Percentiles rank a stretch among this genome's conserved stretches.
Evolutionary conservation across 2,329 filamentous ascomycete genomes (phyloP).

Genomic region (Eutypella sp.): DNA sequence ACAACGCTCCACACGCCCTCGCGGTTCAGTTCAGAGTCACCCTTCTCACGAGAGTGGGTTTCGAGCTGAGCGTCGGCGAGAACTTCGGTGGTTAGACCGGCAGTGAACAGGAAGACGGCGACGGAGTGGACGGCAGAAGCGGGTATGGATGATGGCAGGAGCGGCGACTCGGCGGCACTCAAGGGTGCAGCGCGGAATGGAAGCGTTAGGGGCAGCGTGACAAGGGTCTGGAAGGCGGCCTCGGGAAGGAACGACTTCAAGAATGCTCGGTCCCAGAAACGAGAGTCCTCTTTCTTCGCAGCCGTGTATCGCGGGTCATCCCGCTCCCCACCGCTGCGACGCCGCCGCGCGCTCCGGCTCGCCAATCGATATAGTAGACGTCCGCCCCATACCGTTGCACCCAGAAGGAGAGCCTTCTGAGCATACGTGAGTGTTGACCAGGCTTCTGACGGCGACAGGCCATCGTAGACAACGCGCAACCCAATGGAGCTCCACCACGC

Average conservation of each 20-base stretch:
- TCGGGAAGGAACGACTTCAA: constrained; percentile 53
- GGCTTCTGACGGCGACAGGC: constrained; percentile 40
- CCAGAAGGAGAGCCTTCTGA: constrained; percentile 50
- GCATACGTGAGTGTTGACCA: constrained; percentile 45
- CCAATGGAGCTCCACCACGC: constrained; percentile 58
- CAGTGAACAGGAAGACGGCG: constrained; percentile 50
- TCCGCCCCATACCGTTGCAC: constrained; percentile 53
- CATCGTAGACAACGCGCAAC: constrained; percentile 39
- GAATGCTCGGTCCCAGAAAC: constrained; percentile 53
- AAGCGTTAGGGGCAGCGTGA: constrained; percentile 51
- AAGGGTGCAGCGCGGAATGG: constrained; percentile 40
- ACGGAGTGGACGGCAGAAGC: constrained; percentile 30
- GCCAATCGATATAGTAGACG: constrained; percentile 52
- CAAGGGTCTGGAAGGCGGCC: constrained; percentile 50
- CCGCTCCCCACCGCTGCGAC: constrained; percentile 43
- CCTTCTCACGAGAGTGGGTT: constrained; percentile 39
- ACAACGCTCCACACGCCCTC: constrained; percentile 60
- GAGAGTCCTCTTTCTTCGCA: constrained; percentile 40
- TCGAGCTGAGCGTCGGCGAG: constrained; percentile 54
- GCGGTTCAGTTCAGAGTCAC: constrained; percentile 37
- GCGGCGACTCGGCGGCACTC: constrained; percentile 28
- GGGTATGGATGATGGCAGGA: constrained; percentile 21
- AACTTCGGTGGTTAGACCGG: constrained; percentile 51
- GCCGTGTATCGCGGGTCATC: constrained; percentile 53
- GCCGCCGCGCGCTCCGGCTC: constrained; percentile 40